These are phyloP conservation scores for Pseudocohnilembus persalinus DNA, from an alignment of 169 alveolate genomes.

Conservation along the genomic window DNA sequence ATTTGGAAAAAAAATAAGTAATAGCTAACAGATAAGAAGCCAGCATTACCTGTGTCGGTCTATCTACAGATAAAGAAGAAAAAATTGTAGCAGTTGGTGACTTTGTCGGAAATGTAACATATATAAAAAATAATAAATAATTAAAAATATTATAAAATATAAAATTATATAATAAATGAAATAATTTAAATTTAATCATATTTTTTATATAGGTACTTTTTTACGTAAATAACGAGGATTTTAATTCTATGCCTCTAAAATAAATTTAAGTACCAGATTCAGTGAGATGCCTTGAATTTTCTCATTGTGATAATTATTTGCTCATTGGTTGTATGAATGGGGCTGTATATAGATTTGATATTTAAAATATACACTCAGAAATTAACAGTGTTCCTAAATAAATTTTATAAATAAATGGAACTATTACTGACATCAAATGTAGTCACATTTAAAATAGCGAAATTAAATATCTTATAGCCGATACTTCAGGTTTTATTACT, in stretches of 20 bases:
- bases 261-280: constrained; percentile 18
- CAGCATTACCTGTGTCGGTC: constrained; percentile 51
- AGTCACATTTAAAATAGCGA: constrained; percentile 13
- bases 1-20: background rate
- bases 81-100: constrained; percentile 55
- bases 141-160: constrained; percentile 11
- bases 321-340: constrained; percentile 63
- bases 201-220: background rate
- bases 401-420: constrained; percentile 25
- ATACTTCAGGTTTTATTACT: constrained; percentile 18
- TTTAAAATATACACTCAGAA: too few species aligned
- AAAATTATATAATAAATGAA: background rate
- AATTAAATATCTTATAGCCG: constrained; percentile 17
- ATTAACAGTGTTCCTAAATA: background rate
- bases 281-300: constrained; percentile 54
- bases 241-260: background rate
- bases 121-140: too few species aligned
- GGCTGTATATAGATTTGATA: constrained; percentile 35
- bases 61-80: constrained; percentile 16
- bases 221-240: background rate
- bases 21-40: background rate
- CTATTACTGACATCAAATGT: constrained; percentile 30
- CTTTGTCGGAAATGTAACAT: constrained; percentile 42
- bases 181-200: background rate
- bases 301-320: constrained; percentile 22